Percentiles rank a stretch among this genome's conserved stretches.
phyloP scores from a whole-genome alignment of 2,329 filamentous ascomycete species.

The Penicillium brasilianum region DNA sequence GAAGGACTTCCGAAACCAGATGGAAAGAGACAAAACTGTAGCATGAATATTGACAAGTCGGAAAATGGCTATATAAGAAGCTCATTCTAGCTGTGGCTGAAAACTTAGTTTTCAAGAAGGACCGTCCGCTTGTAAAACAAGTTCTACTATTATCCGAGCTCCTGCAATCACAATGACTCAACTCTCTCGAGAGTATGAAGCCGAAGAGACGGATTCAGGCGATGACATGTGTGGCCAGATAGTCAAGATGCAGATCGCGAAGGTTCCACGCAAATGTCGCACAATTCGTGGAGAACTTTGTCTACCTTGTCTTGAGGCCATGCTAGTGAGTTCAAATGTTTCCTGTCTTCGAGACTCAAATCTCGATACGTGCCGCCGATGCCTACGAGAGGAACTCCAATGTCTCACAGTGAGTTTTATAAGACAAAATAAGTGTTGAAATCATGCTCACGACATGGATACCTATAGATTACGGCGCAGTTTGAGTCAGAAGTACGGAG shows the following conservation, averaged over 20 bases:
- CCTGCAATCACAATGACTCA: neutral
- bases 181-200: neutral
- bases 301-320: neutral
- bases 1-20: neutral
- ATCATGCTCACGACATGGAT: neutral
- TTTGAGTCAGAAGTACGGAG: neutral
- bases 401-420: neutral
- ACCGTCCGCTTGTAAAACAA: neutral
- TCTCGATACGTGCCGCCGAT: neutral
- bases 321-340: neutral
- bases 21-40: neutral
- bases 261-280: neutral
- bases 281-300: conserved; percentile 3
- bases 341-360: conserved; percentile 2
- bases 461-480: neutral
- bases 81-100: neutral
- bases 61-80: neutral
- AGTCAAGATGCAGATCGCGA: no score
- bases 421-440: no score
- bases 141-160: neutral
- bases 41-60: neutral
- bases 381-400: neutral
- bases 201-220: neutral
- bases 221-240: neutral
- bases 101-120: neutral